Evolutionary conservation across 441 rosid species (phyloP).

Genomic region (Populus trichocarpa): DNA sequence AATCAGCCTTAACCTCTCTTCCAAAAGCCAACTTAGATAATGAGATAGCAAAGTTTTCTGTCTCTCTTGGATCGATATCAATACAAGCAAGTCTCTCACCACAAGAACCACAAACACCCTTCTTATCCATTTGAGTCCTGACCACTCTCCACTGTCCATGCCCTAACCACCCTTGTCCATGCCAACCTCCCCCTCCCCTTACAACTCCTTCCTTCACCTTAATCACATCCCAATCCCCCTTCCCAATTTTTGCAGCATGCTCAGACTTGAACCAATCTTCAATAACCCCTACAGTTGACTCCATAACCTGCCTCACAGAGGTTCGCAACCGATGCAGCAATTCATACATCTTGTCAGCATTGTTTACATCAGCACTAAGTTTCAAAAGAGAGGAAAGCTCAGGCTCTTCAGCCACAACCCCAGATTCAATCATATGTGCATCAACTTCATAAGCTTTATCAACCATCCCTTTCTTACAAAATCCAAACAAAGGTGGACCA

Average conservation of each 20-base stretch:
- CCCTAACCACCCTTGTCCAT: conserved; percentile 94
- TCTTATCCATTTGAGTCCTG: conserved; percentile 60
- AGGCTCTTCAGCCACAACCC: conserved; percentile 72
- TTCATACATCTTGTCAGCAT: conserved; percentile 64
- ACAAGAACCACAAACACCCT: conserved; percentile 70
- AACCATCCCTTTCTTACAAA: conserved; percentile 55
- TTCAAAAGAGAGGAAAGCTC: conserved; percentile 75
- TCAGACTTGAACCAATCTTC: conserved; percentile 78
- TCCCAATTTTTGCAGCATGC: conserved; percentile 55
- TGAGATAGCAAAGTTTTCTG: conserved; percentile 62
- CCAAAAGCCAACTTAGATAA: conserved; percentile 61
- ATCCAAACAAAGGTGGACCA: conserved; percentile 81
- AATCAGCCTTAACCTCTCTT: conserved; percentile 58
- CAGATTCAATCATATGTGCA: conserved; percentile 67
- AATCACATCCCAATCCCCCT: conserved; percentile 53
- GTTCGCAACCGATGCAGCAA: conserved; percentile 69
- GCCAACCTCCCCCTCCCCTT: conserved; percentile 98
- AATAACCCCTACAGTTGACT: conserved; percentile 46
- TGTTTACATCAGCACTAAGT: conserved; percentile 50
- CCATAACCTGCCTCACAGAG: conserved; percentile 71
- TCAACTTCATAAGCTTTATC: conserved; percentile 78
- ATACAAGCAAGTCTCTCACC: conserved; percentile 84
- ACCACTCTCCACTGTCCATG: conserved; percentile 67
- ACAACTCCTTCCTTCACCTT: conserved; percentile 53
- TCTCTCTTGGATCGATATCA: conserved; percentile 87